Percentiles rank a stretch among this genome's conserved stretches.
Evolutionary conservation across 2,329 filamentous ascomycete species (phyloP).

Genomic region (Fusarium bulbicola): DNA sequence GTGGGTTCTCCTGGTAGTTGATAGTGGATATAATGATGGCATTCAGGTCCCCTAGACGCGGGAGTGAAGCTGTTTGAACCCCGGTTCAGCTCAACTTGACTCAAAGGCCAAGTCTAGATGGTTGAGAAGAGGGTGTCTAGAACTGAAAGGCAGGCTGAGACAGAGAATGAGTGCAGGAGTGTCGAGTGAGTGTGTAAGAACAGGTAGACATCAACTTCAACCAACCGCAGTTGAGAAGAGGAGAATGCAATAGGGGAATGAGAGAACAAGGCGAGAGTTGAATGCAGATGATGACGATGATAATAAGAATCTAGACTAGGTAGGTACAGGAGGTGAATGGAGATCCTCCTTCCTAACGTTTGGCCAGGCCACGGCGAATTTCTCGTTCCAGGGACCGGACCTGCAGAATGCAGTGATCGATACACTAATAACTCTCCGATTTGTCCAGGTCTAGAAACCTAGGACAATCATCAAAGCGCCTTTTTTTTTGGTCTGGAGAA

Average conservation of each 20-base stretch:
- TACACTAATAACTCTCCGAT: constrained; percentile 13
- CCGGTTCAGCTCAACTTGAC: background rate
- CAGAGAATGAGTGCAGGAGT: constrained; percentile 1
- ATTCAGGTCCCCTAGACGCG: constrained; percentile 13
- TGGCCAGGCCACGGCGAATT: background rate
- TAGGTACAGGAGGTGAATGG: background rate
- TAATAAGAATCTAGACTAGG: constrained; percentile 3
- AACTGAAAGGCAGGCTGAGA: constrained; percentile 18
- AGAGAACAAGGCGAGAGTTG: background rate
- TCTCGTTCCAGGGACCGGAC: constrained; percentile 12
- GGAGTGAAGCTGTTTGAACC: background rate
- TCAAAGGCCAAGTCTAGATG: background rate
- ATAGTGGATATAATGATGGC: constrained; percentile 30
- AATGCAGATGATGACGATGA: constrained; percentile 13
- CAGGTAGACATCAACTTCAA: background rate
- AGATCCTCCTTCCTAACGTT: background rate
- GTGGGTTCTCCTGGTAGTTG: background rate
- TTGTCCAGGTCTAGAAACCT: constrained; percentile 7
- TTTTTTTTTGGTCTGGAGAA: background rate
- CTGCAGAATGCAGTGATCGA: constrained; percentile 24
- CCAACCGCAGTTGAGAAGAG: background rate
- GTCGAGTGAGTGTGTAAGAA: background rate
- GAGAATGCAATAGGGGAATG: background rate
- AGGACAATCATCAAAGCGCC: background rate
- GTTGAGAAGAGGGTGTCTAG: background rate